phyloP scores from a whole-genome alignment of 1,284 basidiomycete species.

The Sporisorium reilianum region DNA sequence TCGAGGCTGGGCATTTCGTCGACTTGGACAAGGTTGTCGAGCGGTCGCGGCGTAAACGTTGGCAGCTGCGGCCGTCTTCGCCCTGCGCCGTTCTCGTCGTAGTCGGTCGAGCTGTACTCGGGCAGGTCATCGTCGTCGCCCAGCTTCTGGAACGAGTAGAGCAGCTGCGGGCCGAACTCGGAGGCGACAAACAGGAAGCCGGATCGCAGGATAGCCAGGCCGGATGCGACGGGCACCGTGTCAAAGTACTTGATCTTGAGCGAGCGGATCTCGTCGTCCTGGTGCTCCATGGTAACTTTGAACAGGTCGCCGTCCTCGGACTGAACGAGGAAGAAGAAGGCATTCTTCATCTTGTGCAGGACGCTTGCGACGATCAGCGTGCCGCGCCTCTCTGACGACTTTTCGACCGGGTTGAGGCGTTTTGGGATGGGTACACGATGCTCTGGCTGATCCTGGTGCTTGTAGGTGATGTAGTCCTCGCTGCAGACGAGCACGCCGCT shows the following conservation, averaged over 20 bases:
- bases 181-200: constrained; percentile 68
- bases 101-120: constrained; percentile 60
- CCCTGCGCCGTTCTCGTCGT: constrained; percentile 52
- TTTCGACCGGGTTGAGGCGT: constrained; percentile 59
- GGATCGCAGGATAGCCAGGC: constrained; percentile 63
- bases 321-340: constrained; percentile 68
- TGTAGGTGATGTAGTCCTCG: constrained; percentile 68
- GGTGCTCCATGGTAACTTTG: constrained; percentile 68
- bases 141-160: constrained; percentile 69
- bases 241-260: constrained; percentile 69
- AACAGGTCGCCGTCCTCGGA: constrained; percentile 67
- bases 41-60: constrained; percentile 60
- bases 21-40: constrained; percentile 65
- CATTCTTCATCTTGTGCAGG: constrained; percentile 67
- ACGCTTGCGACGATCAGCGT: constrained; percentile 65
- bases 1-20: constrained; percentile 64
- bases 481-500: constrained; percentile 68
- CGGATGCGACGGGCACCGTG: constrained; percentile 65
- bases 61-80: constrained; percentile 47
- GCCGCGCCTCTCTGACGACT: constrained; percentile 49
- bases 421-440: constrained; percentile 68
- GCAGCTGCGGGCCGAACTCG: constrained; percentile 60
- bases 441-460: constrained; percentile 64
- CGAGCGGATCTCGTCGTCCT: constrained; percentile 63
- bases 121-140: constrained; percentile 67